These are phyloP conservation scores for Coniochaeta sp. DNA, from an alignment of 2,329 filamentous ascomycete genomes.

Conservation along the genomic window DNA sequence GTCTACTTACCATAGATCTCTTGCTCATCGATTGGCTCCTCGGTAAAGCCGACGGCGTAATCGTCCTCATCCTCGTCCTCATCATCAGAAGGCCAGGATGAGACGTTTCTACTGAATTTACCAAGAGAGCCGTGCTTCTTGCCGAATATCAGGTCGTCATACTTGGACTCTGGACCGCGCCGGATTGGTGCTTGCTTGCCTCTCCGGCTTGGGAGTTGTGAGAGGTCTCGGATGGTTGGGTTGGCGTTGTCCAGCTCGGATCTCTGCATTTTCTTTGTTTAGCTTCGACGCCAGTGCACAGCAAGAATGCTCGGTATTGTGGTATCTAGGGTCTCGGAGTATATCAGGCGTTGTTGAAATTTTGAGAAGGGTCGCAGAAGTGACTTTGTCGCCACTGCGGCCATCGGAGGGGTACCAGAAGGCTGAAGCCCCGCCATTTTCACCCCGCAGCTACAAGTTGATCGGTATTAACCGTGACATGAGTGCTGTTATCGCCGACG, in stretches of 20 bases:
- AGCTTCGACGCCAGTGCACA: not conserved
- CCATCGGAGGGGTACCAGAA: not conserved
- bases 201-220: conserved; percentile 78
- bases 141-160: conserved; percentile 37
- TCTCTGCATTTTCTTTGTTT: conserved; percentile 25
- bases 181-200: conserved; percentile 41
- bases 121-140: conserved; percentile 32
- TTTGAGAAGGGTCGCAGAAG: not conserved
- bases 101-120: conserved; percentile 24
- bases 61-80: conserved; percentile 36
- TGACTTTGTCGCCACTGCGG: not conserved
- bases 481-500: too few relatives aligned
- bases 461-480: not conserved
- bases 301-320: not conserved
- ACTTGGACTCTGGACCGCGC: conserved; percentile 40
- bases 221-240: conserved; percentile 81
- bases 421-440: not conserved
- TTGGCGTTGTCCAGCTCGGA: conserved; percentile 67
- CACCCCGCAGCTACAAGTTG: not conserved
- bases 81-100: conserved; percentile 24
- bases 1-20: conserved; percentile 75
- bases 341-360: not conserved
- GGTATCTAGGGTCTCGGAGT: not conserved
- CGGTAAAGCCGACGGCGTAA: conserved; percentile 44
- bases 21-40: conserved; percentile 90